Conservation (phyloP, 768 basidiomycete species). For the Mycena galopus region DNA sequence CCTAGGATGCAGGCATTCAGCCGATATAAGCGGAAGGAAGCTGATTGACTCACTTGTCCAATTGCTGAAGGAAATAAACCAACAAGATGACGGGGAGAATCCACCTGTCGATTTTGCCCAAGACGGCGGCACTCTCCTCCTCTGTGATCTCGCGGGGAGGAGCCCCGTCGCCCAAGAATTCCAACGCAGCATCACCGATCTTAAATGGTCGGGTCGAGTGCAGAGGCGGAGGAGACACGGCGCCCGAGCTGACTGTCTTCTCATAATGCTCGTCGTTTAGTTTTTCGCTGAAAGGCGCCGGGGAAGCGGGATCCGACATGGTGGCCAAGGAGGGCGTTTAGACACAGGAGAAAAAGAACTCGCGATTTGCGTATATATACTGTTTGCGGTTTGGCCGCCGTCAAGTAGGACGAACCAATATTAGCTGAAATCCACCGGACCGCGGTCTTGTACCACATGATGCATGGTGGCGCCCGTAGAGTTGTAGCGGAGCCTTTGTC, state of each 20-base stretch:
- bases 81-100: conserved; percentile 54
- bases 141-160: conserved; percentile 44
- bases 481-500: background rate
- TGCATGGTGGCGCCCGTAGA: background rate
- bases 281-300: background rate
- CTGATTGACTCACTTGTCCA: conserved; percentile 52
- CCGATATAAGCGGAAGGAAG: background rate
- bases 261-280: conserved; percentile 18
- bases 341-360: background rate
- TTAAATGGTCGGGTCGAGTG: background rate
- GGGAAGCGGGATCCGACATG: background rate
- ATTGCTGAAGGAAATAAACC: conserved; percentile 59
- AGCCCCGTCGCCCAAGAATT: conserved; percentile 43
- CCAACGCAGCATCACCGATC: conserved; percentile 49
- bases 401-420: no score
- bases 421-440: background rate
- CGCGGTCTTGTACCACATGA: background rate
- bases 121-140: conserved; percentile 48
- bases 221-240: conserved; percentile 21
- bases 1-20: conserved; percentile 33
- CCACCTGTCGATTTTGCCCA: conserved; percentile 56
- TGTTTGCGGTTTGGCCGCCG: background rate
- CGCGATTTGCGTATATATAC: background rate
- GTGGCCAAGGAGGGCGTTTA: background rate
- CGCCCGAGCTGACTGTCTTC: conserved; percentile 25